Percentiles rank a stretch among this genome's conserved stretches.
These are phyloP conservation scores for Colletotrichum agaves DNA, from an alignment of 2,329 filamentous ascomycete species.

Conservation along the genomic window DNA sequence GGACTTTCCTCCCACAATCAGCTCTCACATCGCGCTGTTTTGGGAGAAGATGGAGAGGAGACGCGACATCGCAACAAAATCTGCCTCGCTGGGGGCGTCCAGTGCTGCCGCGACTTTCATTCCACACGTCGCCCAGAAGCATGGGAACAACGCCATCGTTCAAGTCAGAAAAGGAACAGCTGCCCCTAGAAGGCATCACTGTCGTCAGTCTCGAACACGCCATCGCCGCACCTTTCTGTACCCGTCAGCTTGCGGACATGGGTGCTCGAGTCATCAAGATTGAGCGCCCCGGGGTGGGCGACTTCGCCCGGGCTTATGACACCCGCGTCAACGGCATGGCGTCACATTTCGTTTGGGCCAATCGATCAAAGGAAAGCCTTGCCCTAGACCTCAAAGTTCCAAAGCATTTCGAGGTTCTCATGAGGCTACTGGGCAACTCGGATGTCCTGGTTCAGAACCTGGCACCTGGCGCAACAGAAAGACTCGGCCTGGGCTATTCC, in stretches of 20 bases:
- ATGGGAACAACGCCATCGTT: background rate
- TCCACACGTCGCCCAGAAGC: background rate
- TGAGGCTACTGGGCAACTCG: slow-evolving; percentile 54
- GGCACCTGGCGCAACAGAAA: slow-evolving; percentile 58
- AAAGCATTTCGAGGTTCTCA: slow-evolving; percentile 54
- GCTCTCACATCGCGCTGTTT: too few relatives aligned
- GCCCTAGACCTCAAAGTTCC: slow-evolving; percentile 60
- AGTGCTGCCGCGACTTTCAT: background rate
- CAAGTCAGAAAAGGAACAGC: background rate
- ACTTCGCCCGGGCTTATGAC: slow-evolving; percentile 64
- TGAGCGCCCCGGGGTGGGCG: slow-evolving; percentile 61
- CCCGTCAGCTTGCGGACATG: slow-evolving; percentile 63
- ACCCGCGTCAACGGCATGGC: slow-evolving; percentile 59
- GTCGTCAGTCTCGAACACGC: slow-evolving; percentile 65
- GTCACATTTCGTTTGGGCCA: slow-evolving; percentile 67
- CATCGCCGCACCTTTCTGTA: slow-evolving; percentile 65
- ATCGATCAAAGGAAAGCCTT: slow-evolving; percentile 64
- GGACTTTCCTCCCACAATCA: too few relatives aligned
- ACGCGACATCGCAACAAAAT: background rate
- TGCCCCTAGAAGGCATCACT: slow-evolving; percentile 54
- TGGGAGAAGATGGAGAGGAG: too few relatives aligned
- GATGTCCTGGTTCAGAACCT: slow-evolving; percentile 66
- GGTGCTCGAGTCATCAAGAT: slow-evolving; percentile 66
- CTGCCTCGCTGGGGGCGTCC: too few relatives aligned
- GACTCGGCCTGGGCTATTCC: slow-evolving; percentile 60